phyloP scores from a whole-genome alignment of 345 rosid species.

The Carallia pectinifolia region DNA sequence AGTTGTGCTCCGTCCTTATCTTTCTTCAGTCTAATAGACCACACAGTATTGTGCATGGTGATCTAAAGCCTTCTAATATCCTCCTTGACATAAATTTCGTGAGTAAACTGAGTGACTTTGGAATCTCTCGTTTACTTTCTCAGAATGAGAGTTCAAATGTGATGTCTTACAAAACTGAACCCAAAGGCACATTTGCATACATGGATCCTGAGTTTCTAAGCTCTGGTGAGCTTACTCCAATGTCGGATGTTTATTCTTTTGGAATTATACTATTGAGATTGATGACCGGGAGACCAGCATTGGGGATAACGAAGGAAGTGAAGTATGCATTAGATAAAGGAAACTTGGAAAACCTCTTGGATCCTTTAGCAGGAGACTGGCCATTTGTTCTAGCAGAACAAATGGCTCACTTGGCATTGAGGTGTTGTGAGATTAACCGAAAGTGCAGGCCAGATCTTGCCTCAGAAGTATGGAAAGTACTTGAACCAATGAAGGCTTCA shows the following conservation, averaged over 20 bases:
- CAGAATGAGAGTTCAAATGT: conserved; percentile 31
- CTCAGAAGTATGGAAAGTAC: conserved; percentile 78
- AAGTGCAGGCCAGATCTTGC: conserved; percentile 76
- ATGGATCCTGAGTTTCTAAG: conserved; percentile 79
- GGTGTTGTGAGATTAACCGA: conserved; percentile 72
- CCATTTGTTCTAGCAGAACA: conserved; percentile 86
- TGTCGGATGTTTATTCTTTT: conserved; percentile 85
- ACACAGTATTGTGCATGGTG: conserved; percentile 83
- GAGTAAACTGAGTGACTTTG: conserved; percentile 85
- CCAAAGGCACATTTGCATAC: conserved; percentile 68
- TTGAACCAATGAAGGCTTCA: conserved; percentile 86
- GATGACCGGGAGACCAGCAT: conserved; percentile 69
- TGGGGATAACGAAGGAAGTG: conserved; percentile 67
- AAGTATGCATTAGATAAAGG: conserved; percentile 59
- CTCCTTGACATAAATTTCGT: conserved; percentile 74
- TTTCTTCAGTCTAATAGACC: conserved; percentile 86
- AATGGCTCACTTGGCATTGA: conserved; percentile 69
- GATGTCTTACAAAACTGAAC: conserved; percentile 46
- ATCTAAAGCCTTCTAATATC: conserved; percentile 80
- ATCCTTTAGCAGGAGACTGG: conserved; percentile 96
- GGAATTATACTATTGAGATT: conserved; percentile 71
- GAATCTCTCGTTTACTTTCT: conserved; percentile 55
- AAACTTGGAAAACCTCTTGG: conserved; percentile 56
- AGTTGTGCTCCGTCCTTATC: conserved; percentile 74
- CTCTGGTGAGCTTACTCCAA: conserved; percentile 74